Evolutionary conservation across 441 rosid genomes (phyloP), one percentile per base, ranked within the genome.

Genomic region (Eruca vesicaria): DNA sequence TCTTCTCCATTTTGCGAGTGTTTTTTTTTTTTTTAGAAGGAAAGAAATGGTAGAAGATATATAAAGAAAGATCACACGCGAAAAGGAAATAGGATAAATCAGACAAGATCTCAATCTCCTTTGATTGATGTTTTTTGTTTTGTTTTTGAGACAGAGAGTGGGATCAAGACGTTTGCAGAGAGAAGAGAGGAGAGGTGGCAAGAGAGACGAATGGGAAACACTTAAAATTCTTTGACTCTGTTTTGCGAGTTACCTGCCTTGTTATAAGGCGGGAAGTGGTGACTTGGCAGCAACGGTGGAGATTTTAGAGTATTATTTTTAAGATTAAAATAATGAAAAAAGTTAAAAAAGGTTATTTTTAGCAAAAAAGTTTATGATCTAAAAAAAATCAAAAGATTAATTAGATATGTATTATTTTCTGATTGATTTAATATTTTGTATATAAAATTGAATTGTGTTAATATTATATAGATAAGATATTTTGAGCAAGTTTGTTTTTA

Each of bases 261-360:
- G 35, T 58, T 77, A 59, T 71, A 71, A 66, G 73, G 80, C 80
- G 80, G 80, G 80, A 77, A 77, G 31, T 28, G 69, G 29, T 77
- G 72, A 77, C 80, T 72, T 77, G 80, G 73, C 73, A 48, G 1
- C 2, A 5, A 36, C 26, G 69, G 38, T 72, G 18, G 12, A 53
- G 63, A 61, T 62, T 45, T 29, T 26, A 9, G 58, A 52, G 14
- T 48, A 7, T 48, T 43, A 43, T 43, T 43, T 32, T 32, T 7
- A 41, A 8, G n/a, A 14, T 43, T 6, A 15, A 48, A 45, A 48
- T 15, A 16, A 48, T 7, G 53, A 48, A 48, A 36, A 36, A 45
- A 7, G 14, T n/a, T n/a, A n/a, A n/a, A n/a, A n/a, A n/a, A n/a
- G n/a, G n/a, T n/a, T n/a, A n/a, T n/a, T n/a, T n/a, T n/a, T n/a